Evolutionary conservation across 768 basidiomycete species (phyloP).

Genomic region (Lentinula detonsa): DNA sequence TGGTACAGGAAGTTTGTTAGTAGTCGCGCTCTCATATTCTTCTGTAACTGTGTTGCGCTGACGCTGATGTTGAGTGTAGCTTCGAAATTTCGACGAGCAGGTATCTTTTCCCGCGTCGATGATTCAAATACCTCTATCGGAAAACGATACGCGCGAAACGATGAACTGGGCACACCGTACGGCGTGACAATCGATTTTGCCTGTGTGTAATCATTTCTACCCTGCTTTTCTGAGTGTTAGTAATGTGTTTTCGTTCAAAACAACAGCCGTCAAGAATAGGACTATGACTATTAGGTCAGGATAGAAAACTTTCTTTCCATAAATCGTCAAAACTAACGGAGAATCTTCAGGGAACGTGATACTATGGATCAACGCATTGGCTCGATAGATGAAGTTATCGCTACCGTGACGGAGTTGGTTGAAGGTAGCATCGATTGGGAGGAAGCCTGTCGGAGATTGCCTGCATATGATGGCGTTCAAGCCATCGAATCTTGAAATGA

Average conservation of each 20-base stretch:
- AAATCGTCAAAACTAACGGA: conserved; percentile 41
- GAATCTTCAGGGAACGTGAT: conserved; percentile 72
- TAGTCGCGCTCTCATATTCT: conserved; percentile 77
- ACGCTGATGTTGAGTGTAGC: conserved; percentile 38
- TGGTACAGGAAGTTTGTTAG: conserved; percentile 91
- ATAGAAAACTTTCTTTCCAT: neutral
- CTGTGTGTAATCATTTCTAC: conserved; percentile 7
- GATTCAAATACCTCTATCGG: conserved; percentile 84
- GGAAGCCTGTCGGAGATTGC: conserved; percentile 68
- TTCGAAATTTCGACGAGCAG: conserved; percentile 77
- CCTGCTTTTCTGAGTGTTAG: conserved; percentile 4
- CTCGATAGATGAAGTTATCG: conserved; percentile 81
- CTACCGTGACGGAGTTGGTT: conserved; percentile 72
- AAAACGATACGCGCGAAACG: conserved; percentile 95
- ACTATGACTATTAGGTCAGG: conserved; percentile 92
- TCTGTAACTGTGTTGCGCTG: conserved; percentile 87
- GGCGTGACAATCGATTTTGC: conserved; percentile 57
- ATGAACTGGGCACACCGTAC: conserved; percentile 97
- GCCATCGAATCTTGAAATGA: conserved; percentile 49
- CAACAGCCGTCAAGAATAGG: conserved; percentile 77
- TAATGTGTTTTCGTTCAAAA: neutral
- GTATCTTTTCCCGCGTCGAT: conserved; percentile 78
- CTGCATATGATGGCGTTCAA: conserved; percentile 84
- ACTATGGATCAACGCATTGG: conserved; percentile 93
- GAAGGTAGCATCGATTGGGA: conserved; percentile 75